phyloP scores from a whole-genome alignment of 2,329 filamentous ascomycete species.

The Cladosporium sp. region DNA sequence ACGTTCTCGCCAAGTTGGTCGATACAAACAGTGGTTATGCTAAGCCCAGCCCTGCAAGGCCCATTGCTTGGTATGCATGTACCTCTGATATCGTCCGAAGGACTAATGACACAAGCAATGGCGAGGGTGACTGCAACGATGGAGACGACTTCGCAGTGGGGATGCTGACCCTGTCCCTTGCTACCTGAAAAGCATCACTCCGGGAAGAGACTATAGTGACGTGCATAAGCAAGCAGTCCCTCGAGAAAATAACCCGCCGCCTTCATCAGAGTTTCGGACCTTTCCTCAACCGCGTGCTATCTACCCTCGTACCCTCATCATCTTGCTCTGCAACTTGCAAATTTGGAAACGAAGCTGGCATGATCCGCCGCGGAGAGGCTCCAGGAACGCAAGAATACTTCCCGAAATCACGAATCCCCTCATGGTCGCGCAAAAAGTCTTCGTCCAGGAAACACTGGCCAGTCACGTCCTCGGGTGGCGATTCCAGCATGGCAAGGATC shows the following conservation, averaged over 20 bases:
- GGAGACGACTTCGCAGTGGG: neutral
- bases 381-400: conserved; percentile 71
- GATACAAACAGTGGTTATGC: neutral
- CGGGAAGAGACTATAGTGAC: neutral
- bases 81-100: neutral
- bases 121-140: neutral
- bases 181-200: neutral
- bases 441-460: conserved; percentile 74
- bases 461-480: conserved; percentile 63
- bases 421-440: conserved; percentile 69
- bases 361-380: conserved; percentile 67
- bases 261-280: neutral
- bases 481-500: conserved; percentile 67
- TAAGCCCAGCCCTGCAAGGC: neutral
- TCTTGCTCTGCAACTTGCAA: conserved; percentile 74
- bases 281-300: conserved; percentile 56
- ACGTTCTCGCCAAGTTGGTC: neutral
- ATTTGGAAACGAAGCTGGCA: conserved; percentile 70
- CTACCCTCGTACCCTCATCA: conserved; percentile 71
- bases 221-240: neutral
- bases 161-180: neutral
- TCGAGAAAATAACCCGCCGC: neutral
- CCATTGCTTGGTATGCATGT: neutral
- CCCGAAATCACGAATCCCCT: conserved; percentile 67
- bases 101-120: neutral